Conservation (phyloP, 2,329 filamentous ascomycete species). For the Lojkania enalia region DNA sequence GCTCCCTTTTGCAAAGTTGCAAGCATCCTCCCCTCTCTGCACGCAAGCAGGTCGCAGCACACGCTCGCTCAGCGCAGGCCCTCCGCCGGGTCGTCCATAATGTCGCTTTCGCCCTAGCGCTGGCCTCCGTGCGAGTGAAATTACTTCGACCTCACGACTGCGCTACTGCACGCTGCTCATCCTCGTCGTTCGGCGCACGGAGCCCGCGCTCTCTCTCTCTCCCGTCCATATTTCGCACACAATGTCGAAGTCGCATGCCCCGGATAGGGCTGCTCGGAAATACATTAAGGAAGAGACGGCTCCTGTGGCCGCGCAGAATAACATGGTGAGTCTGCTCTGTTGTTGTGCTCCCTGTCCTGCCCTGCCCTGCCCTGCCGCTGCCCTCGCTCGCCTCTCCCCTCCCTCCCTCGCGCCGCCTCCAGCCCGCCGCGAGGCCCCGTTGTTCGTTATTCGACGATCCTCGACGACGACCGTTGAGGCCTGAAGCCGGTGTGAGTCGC, state of each 20-base stretch:
- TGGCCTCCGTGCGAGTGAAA: conserved; percentile 25
- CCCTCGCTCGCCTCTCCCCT: conserved; percentile 10
- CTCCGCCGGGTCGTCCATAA: not conserved
- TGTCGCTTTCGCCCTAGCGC: conserved; percentile 2
- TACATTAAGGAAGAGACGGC: conserved; percentile 52
- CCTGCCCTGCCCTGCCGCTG: conserved; percentile 9
- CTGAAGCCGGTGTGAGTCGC: conserved; percentile 11
- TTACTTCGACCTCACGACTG: conserved; percentile 44
- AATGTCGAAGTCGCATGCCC: conserved; percentile 47
- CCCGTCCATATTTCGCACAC: too few relatives aligned
- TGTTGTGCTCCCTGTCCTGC: conserved; percentile 25
- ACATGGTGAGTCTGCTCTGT: conserved; percentile 48
- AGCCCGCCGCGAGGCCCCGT: conserved; percentile 13
- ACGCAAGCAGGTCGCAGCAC: too few relatives aligned
- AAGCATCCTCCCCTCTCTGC: conserved; percentile 25
- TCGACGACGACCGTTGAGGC: conserved; percentile 39
- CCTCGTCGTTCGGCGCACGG: conserved; percentile 36
- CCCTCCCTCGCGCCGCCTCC: conserved; percentile 16
- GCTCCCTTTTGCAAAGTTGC: not conserved
- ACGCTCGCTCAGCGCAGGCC: conserved; percentile 5
- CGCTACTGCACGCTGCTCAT: conserved; percentile 41
- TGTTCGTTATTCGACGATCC: conserved; percentile 22
- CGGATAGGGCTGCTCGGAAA: conserved; percentile 47
- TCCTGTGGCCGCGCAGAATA: conserved; percentile 48
- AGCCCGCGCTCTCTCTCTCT: too few relatives aligned